phyloP scores from a whole-genome alignment of 305 asterid species.

The Lippia alba region DNA sequence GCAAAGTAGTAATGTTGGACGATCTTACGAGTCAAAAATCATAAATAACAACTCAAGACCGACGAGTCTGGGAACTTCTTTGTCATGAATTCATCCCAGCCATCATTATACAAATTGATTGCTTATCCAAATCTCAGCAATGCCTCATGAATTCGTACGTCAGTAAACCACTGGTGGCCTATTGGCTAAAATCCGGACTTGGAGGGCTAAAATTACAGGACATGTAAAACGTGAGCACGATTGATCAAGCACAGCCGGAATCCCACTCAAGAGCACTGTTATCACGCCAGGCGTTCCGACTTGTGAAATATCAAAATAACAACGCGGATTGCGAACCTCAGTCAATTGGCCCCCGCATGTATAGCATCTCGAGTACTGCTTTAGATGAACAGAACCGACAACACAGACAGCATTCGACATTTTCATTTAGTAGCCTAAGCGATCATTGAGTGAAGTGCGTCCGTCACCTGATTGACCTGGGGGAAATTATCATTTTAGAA shows the following conservation, averaged over 20 bases:
- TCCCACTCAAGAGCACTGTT: neutral
- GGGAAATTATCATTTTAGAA: conserved; percentile 28
- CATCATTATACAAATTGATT: neutral
- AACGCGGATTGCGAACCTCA: conserved; percentile 4
- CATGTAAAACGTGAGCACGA: neutral
- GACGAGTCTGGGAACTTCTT: too few species aligned
- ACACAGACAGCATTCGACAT: neutral
- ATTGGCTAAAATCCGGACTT: neutral
- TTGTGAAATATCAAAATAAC: conserved; percentile 4
- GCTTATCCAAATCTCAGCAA: conserved; percentile 15
- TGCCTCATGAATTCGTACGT: conserved; percentile 12
- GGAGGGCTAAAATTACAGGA: neutral
- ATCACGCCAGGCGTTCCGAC: neutral
- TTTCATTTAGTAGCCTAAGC: conserved; percentile 66
- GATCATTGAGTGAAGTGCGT: conserved; percentile 90
- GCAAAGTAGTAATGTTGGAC: too few species aligned
- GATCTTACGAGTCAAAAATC: too few species aligned
- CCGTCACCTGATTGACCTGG: conserved; percentile 98
- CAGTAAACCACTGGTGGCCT: conserved; percentile 4
- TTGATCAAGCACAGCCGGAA: conserved; percentile 1
- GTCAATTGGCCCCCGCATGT: conserved; percentile 13
- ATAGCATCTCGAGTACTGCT: neutral
- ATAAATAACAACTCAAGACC: too few species aligned
- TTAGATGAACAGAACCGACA: conserved; percentile 5
- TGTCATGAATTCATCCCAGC: neutral